Percentiles rank a stretch among this genome's conserved stretches.
phyloP scores from a whole-genome alignment of 75 land plant species.

The Cunninghamia lanceolata region DNA sequence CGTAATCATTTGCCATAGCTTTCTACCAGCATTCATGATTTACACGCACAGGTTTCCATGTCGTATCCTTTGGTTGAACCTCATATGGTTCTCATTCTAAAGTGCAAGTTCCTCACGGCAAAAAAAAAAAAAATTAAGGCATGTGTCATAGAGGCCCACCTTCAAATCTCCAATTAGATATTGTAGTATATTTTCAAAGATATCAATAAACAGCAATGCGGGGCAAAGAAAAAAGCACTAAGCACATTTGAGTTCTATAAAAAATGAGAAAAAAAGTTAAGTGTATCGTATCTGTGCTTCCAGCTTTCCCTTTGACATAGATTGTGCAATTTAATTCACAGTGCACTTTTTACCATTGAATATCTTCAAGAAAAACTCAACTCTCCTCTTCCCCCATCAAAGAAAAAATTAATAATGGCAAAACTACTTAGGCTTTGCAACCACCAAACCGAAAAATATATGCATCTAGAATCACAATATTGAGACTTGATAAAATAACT shows the following conservation, averaged over 20 bases:
- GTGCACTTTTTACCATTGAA: background rate
- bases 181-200: background rate
- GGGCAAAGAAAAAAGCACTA: background rate
- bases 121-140: background rate
- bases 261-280: background rate
- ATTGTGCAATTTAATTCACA: background rate
- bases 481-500: background rate
- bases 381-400: background rate
- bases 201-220: background rate
- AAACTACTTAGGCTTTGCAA: background rate
- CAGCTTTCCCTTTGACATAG: background rate
- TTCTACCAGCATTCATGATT: background rate
- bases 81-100: background rate
- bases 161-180: constrained; percentile 1
- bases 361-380: background rate
- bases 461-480: background rate
- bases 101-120: background rate
- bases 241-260: background rate
- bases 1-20: background rate
- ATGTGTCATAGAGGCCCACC: background rate
- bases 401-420: background rate
- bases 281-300: background rate
- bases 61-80: background rate
- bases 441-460: background rate
- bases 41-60: background rate